phyloP scores from a whole-genome alignment of 2,329 filamentous ascomycete genomes.

The Penicillium verrucosum region DNA sequence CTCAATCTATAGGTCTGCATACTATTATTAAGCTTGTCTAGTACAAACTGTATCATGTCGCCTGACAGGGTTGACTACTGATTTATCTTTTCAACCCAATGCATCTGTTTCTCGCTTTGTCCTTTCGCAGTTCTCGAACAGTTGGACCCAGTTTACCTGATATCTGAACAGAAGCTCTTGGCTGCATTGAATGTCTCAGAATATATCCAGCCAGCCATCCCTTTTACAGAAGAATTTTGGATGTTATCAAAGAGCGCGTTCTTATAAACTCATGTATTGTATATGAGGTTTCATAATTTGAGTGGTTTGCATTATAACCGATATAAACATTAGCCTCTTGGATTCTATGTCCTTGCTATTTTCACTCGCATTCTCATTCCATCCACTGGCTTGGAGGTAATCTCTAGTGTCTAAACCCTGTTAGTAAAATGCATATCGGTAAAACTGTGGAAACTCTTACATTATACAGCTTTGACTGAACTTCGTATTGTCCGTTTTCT shows the following conservation, averaged over 20 bases:
- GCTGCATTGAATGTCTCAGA: background rate
- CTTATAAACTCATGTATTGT: background rate
- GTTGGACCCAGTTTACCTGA: background rate
- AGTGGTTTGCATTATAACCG: background rate
- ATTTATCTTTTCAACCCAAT: background rate
- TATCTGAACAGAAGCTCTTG: background rate
- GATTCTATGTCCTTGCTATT: background rate
- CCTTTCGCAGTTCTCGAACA: background rate
- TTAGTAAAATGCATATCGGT: background rate
- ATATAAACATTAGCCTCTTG: background rate
- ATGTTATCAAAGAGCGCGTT: background rate
- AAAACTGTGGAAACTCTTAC: background rate
- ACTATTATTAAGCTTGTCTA: background rate
- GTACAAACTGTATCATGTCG: background rate
- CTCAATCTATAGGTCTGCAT: background rate
- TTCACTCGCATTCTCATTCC: constrained; percentile 2
- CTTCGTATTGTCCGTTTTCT: constrained; percentile 1
- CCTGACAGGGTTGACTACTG: background rate
- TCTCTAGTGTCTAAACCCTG: background rate
- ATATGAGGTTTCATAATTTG: background rate
- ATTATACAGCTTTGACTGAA: background rate
- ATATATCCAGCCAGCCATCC: background rate
- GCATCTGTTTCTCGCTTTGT: background rate
- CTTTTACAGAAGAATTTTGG: background rate
- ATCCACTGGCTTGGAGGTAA: background rate